phyloP scores from a whole-genome alignment of 306 rosid species.

The Vicia sativa region DNA sequence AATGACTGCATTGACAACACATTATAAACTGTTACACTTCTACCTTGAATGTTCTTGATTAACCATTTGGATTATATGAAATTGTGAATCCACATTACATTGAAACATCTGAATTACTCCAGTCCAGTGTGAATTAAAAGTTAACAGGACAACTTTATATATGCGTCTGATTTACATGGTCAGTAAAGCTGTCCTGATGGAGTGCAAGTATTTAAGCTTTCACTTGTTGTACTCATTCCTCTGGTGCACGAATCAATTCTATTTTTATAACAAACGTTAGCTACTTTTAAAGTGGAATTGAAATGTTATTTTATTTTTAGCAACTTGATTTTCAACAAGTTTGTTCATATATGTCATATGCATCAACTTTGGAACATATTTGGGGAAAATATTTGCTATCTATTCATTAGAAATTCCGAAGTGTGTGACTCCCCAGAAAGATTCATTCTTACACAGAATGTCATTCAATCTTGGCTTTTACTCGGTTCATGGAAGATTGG shows the following conservation, averaged over 20 bases:
- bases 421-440: too few species aligned
- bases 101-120: background rate
- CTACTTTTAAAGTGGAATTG: background rate
- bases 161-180: conserved; percentile 4
- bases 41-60: conserved; percentile 2
- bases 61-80: conserved; percentile 5
- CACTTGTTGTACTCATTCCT: background rate
- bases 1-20: conserved; percentile 7
- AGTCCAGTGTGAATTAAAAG: background rate
- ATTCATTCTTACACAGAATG: too few species aligned
- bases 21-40: conserved; percentile 4
- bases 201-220: background rate
- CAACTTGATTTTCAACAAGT: background rate
- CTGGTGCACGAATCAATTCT: background rate
- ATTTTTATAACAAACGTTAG: background rate
- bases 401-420: too few species aligned
- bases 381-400: too few species aligned
- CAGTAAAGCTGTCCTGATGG: background rate
- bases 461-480: too few species aligned
- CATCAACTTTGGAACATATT: too few species aligned
- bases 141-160: background rate
- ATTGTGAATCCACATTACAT: background rate
- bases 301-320: background rate
- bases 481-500: too few species aligned
- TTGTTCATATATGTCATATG: background rate